Conservation (phyloP, 441 rosid genomes). For the Dalechampia spathulata region DNA sequence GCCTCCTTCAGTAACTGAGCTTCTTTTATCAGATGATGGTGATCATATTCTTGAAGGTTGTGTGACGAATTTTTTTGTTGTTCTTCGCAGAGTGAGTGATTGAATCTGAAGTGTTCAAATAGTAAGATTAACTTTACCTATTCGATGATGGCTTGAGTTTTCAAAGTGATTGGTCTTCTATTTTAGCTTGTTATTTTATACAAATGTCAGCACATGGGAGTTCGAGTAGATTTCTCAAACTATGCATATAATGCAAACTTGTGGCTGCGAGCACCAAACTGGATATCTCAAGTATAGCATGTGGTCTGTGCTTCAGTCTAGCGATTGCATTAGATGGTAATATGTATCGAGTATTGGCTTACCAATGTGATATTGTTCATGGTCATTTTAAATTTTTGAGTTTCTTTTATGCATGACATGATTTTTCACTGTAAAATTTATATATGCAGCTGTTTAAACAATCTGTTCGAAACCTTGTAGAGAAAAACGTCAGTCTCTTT, state of each 20-base stretch:
- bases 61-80: slow-evolving; percentile 59
- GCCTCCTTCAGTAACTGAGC: slow-evolving; percentile 62
- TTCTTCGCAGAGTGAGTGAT: slow-evolving; percentile 49
- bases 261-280: neutral
- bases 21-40: slow-evolving; percentile 79
- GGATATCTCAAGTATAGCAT: neutral
- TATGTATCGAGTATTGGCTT: neutral
- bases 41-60: slow-evolving; percentile 77
- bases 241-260: neutral
- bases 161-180: neutral
- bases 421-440: neutral
- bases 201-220: no score
- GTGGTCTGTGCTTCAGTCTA: no score
- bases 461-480: neutral
- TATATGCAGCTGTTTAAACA: neutral
- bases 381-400: neutral
- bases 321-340: neutral
- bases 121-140: neutral
- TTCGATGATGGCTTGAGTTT: neutral
- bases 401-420: neutral
- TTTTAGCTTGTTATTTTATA: neutral
- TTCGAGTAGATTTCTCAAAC: neutral
- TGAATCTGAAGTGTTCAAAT: neutral
- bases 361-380: neutral
- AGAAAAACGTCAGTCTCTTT: neutral